Conservation (phyloP, 1,284 basidiomycete species). For the Coriolopsis trogii region DNA sequence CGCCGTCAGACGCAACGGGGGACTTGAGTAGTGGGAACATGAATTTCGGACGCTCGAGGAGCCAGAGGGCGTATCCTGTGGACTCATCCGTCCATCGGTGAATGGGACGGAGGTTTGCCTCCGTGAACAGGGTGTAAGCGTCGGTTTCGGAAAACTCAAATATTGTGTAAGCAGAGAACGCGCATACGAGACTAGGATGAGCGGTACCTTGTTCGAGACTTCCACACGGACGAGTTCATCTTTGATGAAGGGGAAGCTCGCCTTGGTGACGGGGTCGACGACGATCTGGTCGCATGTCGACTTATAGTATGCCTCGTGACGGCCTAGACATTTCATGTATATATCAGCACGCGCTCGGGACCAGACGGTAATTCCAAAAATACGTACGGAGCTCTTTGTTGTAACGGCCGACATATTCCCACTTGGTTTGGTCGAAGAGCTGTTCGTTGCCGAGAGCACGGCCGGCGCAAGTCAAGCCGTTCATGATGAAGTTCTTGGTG, state of each 20-base stretch:
- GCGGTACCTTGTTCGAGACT: slow-evolving; percentile 80
- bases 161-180: not conserved
- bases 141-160: slow-evolving; percentile 81
- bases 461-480: slow-evolving; percentile 77
- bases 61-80: slow-evolving; percentile 84
- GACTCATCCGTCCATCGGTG: slow-evolving; percentile 84
- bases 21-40: slow-evolving; percentile 61
- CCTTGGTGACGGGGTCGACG: slow-evolving; percentile 49
- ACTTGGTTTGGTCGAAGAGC: slow-evolving; percentile 68
- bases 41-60: slow-evolving; percentile 87
- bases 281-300: slow-evolving; percentile 69
- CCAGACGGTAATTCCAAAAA: not conserved
- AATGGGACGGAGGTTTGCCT: slow-evolving; percentile 82
- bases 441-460: slow-evolving; percentile 60
- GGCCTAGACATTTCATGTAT: slow-evolving; percentile 58
- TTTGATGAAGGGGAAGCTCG: slow-evolving; percentile 55
- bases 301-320: slow-evolving; percentile 87
- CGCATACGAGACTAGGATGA: not conserved
- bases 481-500: slow-evolving; percentile 88
- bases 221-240: slow-evolving; percentile 89
- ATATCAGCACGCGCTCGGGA: not conserved
- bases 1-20: slow-evolving; percentile 30
- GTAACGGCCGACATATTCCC: slow-evolving; percentile 86
- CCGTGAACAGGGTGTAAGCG: slow-evolving; percentile 72
- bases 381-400: slow-evolving; percentile 69